A percentile compares a stretch with the other conserved stretches of the same genome.
Evolutionary conservation across 805 yeast genomes (phyloP).

Genomic region (Barnettozyma sp.): DNA sequence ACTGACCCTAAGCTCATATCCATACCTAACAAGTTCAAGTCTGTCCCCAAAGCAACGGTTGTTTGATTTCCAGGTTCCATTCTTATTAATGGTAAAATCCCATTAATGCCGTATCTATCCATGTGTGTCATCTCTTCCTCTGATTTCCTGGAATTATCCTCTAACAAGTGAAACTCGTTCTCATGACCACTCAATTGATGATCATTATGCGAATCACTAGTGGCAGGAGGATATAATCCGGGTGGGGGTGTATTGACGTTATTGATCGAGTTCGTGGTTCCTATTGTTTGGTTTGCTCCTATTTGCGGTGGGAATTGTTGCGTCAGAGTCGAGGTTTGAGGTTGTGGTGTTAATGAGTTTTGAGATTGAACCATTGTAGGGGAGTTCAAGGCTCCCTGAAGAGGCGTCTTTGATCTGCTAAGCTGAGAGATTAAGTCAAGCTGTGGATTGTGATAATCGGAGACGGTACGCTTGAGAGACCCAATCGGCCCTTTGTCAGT

Average conservation of each 20-base stretch:
- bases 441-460: constrained; percentile 7
- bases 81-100: constrained; percentile 50
- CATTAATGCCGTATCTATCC: constrained; percentile 62
- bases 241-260: constrained; percentile 6
- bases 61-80: constrained; percentile 59
- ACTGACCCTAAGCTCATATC: constrained; percentile 39
- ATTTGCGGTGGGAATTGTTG: constrained; percentile 8
- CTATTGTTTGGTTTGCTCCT: neutral
- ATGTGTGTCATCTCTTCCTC: constrained; percentile 34
- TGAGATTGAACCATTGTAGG: constrained; percentile 5
- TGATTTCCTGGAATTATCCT: constrained; percentile 8
- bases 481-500: constrained; percentile 8
- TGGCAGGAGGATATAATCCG: constrained; percentile 7
- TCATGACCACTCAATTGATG: constrained; percentile 1
- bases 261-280: constrained; percentile 2
- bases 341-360: constrained; percentile 5
- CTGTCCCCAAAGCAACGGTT: constrained; percentile 68
- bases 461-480: constrained; percentile 7
- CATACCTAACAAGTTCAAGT: constrained; percentile 59
- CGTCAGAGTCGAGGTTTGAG: constrained; percentile 6
- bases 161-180: neutral
- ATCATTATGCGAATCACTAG: too few species aligned
- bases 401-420: constrained; percentile 13
- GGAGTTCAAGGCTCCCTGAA: constrained; percentile 13
- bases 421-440: constrained; percentile 9